Evolutionary conservation across 805 yeast species (phyloP).

Genomic region (Tetrapisispora fleetii): DNA sequence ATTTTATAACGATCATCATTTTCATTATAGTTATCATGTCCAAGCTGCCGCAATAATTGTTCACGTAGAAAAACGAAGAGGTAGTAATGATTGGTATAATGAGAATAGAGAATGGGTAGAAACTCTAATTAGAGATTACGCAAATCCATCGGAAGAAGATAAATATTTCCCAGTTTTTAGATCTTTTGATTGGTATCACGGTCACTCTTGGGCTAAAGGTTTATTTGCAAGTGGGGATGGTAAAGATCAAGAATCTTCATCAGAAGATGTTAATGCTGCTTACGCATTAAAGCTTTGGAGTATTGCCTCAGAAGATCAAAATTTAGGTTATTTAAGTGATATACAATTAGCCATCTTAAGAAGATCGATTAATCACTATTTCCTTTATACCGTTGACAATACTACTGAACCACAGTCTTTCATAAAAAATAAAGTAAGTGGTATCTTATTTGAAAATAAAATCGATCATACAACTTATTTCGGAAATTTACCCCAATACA

Average conservation of each 20-base stretch:
- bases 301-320: conserved; percentile 39
- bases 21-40: conserved; percentile 75
- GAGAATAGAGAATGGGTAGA: conserved; percentile 44
- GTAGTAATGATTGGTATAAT: conserved; percentile 35
- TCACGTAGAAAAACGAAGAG: conserved; percentile 37
- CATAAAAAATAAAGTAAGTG: conserved; percentile 57
- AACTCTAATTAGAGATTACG: conserved; percentile 54
- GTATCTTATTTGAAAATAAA: conserved; percentile 65
- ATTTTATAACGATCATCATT: conserved; percentile 78
- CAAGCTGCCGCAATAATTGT: conserved; percentile 78
- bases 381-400: conserved; percentile 45
- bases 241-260: conserved; percentile 62
- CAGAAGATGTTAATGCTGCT: conserved; percentile 65
- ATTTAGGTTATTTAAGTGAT: conserved; percentile 45
- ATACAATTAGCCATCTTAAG: conserved; percentile 52
- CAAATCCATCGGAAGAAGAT: conserved; percentile 49
- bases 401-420: conserved; percentile 45
- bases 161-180: conserved; percentile 54
- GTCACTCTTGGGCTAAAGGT: conserved; percentile 76
- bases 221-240: conserved; percentile 64
- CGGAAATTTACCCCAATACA: conserved; percentile 61
- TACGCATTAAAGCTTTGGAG: conserved; percentile 65
- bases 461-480: conserved; percentile 66
- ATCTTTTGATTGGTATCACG: conserved; percentile 65
- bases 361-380: conserved; percentile 44